Base-by-base conservation (phyloP, 2,329 filamentous ascomycete species). In the Magnaporthiopsis poae region DNA sequence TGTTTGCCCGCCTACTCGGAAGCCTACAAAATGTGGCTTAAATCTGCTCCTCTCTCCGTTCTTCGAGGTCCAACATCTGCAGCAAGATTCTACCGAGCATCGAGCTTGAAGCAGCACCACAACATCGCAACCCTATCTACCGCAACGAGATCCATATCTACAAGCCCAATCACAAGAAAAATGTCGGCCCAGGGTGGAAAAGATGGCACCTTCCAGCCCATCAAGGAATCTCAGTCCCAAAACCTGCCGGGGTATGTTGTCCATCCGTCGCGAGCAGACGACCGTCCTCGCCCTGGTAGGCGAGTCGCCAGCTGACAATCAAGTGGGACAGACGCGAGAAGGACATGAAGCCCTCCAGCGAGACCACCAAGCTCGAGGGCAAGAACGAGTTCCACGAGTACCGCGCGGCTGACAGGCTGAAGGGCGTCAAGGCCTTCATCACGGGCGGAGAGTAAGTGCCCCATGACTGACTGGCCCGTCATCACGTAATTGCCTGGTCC, bases 371-470 rank as follows among this genome's bases (percentile, higher is more conserved):
- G 56, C 73, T 80, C 1, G 76, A 80, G 65, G 79, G 78, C 29
- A 76, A 77, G 63, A 70, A 71, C 31, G 68, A 72, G 11, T 73
- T 78, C 31, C 68, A 75, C 3, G 79, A 81, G 60, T 79, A 79
- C 27, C 67, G 70, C 5, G 81, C 81, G 0, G 80, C 80, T 1
- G 78, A 77, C 21, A 85, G 84, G 68, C 73, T 86, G 62, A 78
- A 78, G 46, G 80, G 78, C 9, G 79, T 78, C 71, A 84, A 83
- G 60, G 81, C 80, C 2, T 71, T 86, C 9, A 83, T 86, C 67
- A 86, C 83, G 0, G 83, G 83, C 2, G 84, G 84, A 70, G 84
- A 86, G 81, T 84, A 73, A 69, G 81, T 74, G 3, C 39, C 39
- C 39, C 5, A 18, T 31, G 5, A 31, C 9, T 31, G 5, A 31